These are phyloP conservation scores for Spatholobus suberectus DNA, from an alignment of 306 rosid genomes.

Conservation along the genomic window DNA sequence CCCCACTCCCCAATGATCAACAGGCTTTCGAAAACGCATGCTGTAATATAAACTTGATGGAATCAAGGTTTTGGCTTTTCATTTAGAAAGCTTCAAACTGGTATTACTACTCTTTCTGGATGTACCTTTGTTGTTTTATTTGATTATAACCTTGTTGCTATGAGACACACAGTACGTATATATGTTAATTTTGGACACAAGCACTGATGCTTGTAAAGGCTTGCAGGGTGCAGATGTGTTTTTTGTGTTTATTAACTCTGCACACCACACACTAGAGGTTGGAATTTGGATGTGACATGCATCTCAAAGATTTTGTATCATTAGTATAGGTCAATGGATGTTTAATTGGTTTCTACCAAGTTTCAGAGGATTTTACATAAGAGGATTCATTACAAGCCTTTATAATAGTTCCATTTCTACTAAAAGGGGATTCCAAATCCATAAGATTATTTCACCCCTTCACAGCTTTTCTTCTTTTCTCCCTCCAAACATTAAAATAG, in stretches of 20 bases:
- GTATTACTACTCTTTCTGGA: not conserved
- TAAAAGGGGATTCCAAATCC: no score
- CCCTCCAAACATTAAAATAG: not conserved
- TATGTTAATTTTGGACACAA: not conserved
- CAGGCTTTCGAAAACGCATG: not conserved
- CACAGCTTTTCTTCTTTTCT: not conserved
- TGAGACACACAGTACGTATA: not conserved
- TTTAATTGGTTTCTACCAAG: not conserved
- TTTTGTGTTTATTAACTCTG: constrained; percentile 1
- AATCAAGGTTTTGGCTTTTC: not conserved
- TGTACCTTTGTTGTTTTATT: not conserved
- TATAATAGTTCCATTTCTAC: not conserved
- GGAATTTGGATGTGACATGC: not conserved
- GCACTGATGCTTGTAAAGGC: not conserved
- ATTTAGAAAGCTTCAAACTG: not conserved
- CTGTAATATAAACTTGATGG: not conserved
- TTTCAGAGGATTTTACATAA: not conserved
- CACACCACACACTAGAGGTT: not conserved
- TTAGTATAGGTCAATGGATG: not conserved
- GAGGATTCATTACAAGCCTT: not conserved
- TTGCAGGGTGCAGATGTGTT: not conserved
- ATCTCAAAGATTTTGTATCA: not conserved
- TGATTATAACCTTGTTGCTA: not conserved
- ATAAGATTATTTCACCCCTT: not conserved
- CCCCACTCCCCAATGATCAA: not conserved